Percentiles rank a stretch among this genome's conserved stretches.
phyloP scores from a whole-genome alignment of 2,329 filamentous ascomycete genomes.

The Leptodontidium sp. region DNA sequence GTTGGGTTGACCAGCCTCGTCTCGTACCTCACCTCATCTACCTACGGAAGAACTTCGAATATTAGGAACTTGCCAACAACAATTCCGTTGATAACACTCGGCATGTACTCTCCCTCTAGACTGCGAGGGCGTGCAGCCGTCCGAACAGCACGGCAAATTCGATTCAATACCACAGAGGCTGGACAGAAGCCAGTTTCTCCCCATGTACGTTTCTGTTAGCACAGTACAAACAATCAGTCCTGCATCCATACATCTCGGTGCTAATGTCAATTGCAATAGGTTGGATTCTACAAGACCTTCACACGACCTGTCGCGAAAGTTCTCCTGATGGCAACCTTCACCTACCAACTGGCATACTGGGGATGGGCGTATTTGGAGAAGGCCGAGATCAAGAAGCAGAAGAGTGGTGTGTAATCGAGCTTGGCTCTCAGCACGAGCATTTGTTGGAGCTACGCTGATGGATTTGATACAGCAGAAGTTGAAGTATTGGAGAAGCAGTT shows the following conservation, averaged over 20 bases:
- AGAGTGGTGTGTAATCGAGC: conserved; percentile 43
- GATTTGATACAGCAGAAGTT: conserved; percentile 27
- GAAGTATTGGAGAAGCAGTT: conserved; percentile 32
- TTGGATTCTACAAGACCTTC: conserved; percentile 78
- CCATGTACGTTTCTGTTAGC: conserved; percentile 27
- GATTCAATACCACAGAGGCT: conserved; percentile 30
- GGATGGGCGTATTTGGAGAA: conserved; percentile 78
- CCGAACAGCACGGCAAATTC: neutral
- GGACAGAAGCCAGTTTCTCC: conserved; percentile 30
- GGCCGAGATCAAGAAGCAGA: conserved; percentile 69
- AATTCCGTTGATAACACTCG: neutral
- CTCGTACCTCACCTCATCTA: too few relatives aligned
- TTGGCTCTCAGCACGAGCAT: too few relatives aligned
- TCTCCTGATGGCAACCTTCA: conserved; percentile 77
- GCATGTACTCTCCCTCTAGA: conserved; percentile 1
- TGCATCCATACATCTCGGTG: too few relatives aligned
- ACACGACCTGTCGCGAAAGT: conserved; percentile 77
- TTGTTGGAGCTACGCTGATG: conserved; percentile 18
- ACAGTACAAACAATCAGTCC: neutral
- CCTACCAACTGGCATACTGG: conserved; percentile 81
- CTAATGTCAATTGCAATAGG: conserved; percentile 49
- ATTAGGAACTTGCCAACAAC: neutral
- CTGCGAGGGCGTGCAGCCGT: neutral
- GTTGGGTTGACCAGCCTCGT: neutral
- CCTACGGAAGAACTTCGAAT: neutral